These are phyloP conservation scores for Rhodofomes roseus DNA, from an alignment of 1,284 basidiomycete species.

Conservation along the genomic window DNA sequence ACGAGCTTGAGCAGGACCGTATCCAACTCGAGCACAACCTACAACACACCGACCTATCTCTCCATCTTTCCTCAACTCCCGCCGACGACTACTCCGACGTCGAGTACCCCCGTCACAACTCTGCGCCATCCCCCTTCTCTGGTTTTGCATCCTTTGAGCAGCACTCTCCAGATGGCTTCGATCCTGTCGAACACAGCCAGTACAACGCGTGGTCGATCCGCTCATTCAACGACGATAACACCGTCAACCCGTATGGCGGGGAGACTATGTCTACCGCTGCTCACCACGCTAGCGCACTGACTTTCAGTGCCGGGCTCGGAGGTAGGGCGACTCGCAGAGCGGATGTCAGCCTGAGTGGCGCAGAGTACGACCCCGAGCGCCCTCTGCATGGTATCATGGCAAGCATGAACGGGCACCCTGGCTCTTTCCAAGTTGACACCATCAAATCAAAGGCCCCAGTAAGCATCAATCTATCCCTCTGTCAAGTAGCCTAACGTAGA, in stretches of 20 bases:
- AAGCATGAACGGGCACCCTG: constrained; percentile 46
- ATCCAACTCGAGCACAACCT: constrained; percentile 74
- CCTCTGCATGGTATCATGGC: constrained; percentile 73
- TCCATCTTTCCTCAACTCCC: constrained; percentile 52
- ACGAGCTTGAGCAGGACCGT: constrained; percentile 67
- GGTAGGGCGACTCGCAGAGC: constrained; percentile 40
- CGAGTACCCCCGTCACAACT: constrained; percentile 67
- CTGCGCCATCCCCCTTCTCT: constrained; percentile 46
- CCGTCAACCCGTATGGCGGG: constrained; percentile 57
- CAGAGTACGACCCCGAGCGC: constrained; percentile 85
- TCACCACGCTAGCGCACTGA: constrained; percentile 84
- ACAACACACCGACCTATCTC: constrained; percentile 64
- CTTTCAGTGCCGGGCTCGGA: constrained; percentile 79
- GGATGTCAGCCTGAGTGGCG: constrained; percentile 63
- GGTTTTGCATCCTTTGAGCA: constrained; percentile 60
- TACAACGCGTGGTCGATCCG: constrained; percentile 64
- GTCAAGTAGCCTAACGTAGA: background rate
- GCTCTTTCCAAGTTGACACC: constrained; percentile 48
- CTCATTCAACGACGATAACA: constrained; percentile 45
- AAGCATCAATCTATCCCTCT: background rate
- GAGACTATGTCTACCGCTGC: constrained; percentile 77
- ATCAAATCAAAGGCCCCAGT: constrained; percentile 45
- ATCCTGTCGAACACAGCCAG: constrained; percentile 47
- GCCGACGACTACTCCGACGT: constrained; percentile 44
- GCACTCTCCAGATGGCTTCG: constrained; percentile 51